Conservation (phyloP, 192 early-diverging fungal species). For the Coemansia furcata region DNA sequence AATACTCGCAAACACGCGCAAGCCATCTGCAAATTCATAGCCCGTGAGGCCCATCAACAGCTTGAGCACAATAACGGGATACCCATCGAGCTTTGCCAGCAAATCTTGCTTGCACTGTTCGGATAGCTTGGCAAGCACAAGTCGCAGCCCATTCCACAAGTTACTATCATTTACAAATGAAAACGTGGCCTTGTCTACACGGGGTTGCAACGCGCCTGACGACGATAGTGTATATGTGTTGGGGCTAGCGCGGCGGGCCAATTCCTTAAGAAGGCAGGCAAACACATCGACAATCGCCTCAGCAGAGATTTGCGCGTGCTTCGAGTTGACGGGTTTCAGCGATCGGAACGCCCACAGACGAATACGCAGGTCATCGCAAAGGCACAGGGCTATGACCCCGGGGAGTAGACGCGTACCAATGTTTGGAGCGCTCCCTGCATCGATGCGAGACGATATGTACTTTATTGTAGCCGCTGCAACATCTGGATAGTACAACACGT, state of each 20-base stretch:
- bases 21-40: slow-evolving; percentile 29
- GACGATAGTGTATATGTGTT: background rate
- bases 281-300: slow-evolving; percentile 9
- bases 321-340: slow-evolving; percentile 23
- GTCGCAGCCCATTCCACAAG: slow-evolving; percentile 38
- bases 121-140: slow-evolving; percentile 21
- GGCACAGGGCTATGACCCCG: slow-evolving; percentile 25
- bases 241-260: background rate
- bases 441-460: slow-evolving; percentile 14
- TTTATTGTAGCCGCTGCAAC: slow-evolving; percentile 10
- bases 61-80: slow-evolving; percentile 21
- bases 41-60: slow-evolving; percentile 11
- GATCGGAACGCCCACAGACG: slow-evolving; percentile 32
- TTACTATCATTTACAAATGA: slow-evolving; percentile 13
- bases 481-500: slow-evolving; percentile 15
- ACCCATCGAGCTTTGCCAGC: slow-evolving; percentile 15
- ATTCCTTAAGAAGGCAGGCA: slow-evolving; percentile 13
- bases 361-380: slow-evolving; percentile 12
- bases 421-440: slow-evolving; percentile 12
- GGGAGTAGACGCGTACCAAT: slow-evolving; percentile 28
- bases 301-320: background rate
- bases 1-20: slow-evolving; percentile 30
- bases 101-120: slow-evolving; percentile 16
- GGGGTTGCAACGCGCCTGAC: background rate
- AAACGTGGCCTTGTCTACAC: slow-evolving; percentile 8